Evolutionary conservation across 257 asterid genomes (phyloP), one percentile per base, ranked within the genome.

Genomic region (Thymus mandschuricus): DNA sequence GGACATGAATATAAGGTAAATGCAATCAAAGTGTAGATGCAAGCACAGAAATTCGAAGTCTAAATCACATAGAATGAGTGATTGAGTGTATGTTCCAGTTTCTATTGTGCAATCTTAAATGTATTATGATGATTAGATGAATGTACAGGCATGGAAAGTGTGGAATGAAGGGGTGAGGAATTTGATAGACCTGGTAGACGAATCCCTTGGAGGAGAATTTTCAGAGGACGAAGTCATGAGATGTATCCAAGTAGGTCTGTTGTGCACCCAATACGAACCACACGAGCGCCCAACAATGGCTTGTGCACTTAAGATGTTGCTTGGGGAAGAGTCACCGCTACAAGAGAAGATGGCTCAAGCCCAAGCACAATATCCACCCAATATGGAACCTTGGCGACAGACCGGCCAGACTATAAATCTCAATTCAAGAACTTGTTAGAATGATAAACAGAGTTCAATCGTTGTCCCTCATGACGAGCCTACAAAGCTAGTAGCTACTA

Each of bases 231-330:
- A 69, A 70, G 82, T 58, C 3, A 1, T 9, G 62, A 48, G 79
- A 70, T 79, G 77, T 30, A 64, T 78, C 7, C 70, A 70, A 33
- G 66, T 79, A 50, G 69, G 66, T 40, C 66, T 58, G 4, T 15
- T 74, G 30, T 74, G 79, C 73, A 34, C 55, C 63, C 74, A 74
- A 13, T 0, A 1, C 5, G 49, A 4, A 1, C 79, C 61, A 30
- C 2, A 30, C 5, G 9, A 58, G 3, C 68, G 77, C 15, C 79
- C 82, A 58, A 27, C 29, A 0, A 78, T 73, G 69, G 28, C 28
- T 3, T 48, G 6, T 1, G 79, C 55, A 40, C 11, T 73, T 2
- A 56, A 64, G 48, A 68, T 69, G 75, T 63, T 78, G 79, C 48
- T 73, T 3, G 75, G 68, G 10, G 56, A 15, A 74, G 68, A 66